Conservation (phyloP, 2,329 filamentous ascomycete species). For the Paraphoma chrysanthemicola region DNA sequence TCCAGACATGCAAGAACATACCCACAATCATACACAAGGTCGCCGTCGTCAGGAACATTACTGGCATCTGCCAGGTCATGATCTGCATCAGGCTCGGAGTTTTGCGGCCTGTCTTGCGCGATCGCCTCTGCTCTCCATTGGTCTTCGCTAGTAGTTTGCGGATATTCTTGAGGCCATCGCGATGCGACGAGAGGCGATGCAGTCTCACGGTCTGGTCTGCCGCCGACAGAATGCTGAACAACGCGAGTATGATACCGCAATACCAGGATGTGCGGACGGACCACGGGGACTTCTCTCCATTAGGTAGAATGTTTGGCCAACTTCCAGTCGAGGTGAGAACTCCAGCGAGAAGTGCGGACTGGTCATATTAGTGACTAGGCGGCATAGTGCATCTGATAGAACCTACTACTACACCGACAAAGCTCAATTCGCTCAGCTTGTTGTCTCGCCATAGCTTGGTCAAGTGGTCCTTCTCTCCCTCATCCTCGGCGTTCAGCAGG, state of each 20-base stretch:
- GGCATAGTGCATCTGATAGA: not conserved
- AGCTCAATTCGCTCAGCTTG: constrained; percentile 51
- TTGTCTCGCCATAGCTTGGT: constrained; percentile 50
- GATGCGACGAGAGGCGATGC: constrained; percentile 52
- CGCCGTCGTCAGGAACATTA: constrained; percentile 44
- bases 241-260: constrained; percentile 55
- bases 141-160: constrained; percentile 42
- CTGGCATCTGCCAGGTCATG: constrained; percentile 49
- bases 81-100: constrained; percentile 38
- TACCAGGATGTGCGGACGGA: constrained; percentile 52
- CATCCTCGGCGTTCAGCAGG: constrained; percentile 46
- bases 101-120: constrained; percentile 24
- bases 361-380: not conserved
- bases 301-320: constrained; percentile 52
- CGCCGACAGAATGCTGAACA: constrained; percentile 58
- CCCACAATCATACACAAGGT: constrained; percentile 48
- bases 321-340: constrained; percentile 53
- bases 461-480: constrained; percentile 42
- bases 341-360: constrained; percentile 49
- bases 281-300: constrained; percentile 50
- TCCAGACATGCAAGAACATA: constrained; percentile 50
- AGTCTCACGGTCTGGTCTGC: constrained; percentile 53
- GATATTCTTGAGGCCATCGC: constrained; percentile 47
- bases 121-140: constrained; percentile 23
- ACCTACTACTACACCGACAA: constrained; percentile 52